Evolutionary conservation across 495 filamentous ascomycete genomes (phyloP).

Genomic region (Podospora pseudocomata): DNA sequence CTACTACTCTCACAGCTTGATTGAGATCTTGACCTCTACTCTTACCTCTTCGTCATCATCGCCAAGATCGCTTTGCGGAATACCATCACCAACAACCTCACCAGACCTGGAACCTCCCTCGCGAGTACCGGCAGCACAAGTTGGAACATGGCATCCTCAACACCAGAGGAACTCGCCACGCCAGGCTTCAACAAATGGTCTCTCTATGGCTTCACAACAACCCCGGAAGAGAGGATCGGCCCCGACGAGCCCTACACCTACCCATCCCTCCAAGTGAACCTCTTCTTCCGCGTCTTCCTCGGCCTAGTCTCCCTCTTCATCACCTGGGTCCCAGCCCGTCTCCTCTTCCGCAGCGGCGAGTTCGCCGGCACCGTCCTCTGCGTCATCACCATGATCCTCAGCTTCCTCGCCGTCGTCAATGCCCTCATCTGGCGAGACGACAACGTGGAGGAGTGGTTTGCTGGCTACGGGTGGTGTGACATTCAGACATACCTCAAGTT

Average conservation of each 20-base stretch:
- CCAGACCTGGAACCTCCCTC: not conserved
- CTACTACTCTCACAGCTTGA: not conserved
- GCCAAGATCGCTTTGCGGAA: not conserved
- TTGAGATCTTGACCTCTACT: not conserved
- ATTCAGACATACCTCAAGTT: constrained; percentile 63
- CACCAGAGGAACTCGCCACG: not conserved
- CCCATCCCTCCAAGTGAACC: constrained; percentile 36
- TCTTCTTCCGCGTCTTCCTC: constrained; percentile 47
- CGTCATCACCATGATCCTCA: constrained; percentile 59
- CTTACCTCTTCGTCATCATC: not conserved
- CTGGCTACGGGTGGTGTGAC: constrained; percentile 77
- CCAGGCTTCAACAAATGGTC: constrained; percentile 4
- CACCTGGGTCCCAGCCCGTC: constrained; percentile 52
- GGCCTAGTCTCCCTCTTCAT: constrained; percentile 56
- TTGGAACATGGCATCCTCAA: not conserved
- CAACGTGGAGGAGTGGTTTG: constrained; percentile 63
- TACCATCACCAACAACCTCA: not conserved
- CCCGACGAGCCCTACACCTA: constrained; percentile 29
- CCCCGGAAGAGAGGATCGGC: constrained; percentile 24
- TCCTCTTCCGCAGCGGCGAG: constrained; percentile 59
- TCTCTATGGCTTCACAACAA: constrained; percentile 22
- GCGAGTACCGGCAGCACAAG: not conserved
- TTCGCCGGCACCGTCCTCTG: constrained; percentile 61
- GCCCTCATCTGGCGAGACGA: constrained; percentile 77
- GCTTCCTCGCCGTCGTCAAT: constrained; percentile 70